These are phyloP conservation scores for Silene coronaria DNA, from an alignment of 179 eudicot species.

Conservation along the genomic window DNA sequence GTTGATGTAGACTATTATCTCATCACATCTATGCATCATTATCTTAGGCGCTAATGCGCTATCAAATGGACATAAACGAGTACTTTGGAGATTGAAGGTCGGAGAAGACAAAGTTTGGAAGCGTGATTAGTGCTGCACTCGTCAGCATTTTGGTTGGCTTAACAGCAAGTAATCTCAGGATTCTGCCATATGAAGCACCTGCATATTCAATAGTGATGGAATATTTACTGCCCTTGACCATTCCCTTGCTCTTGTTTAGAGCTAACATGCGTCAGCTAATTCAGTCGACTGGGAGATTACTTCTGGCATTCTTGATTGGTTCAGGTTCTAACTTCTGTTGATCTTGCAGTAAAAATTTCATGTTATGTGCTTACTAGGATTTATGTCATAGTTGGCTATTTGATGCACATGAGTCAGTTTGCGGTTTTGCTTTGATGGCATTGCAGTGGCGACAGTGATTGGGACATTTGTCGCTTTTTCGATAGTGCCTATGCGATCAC, in stretches of 20 bases:
- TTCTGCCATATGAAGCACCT: slow-evolving; percentile 61
- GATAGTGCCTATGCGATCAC: slow-evolving; percentile 73
- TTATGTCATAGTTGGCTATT: background rate
- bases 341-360: background rate
- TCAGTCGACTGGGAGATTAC: slow-evolving; percentile 48
- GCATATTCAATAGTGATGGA: slow-evolving; percentile 52
- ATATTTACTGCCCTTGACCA: slow-evolving; percentile 54
- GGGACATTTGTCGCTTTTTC: slow-evolving; percentile 67
- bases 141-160: slow-evolving; percentile 74
- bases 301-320: slow-evolving; percentile 66
- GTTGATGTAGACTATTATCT: background rate
- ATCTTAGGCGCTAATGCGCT: slow-evolving; percentile 5
- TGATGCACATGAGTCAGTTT: background rate
- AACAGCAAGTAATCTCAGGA: slow-evolving; percentile 67
- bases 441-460: slow-evolving; percentile 51
- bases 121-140: slow-evolving; percentile 69
- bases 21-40: background rate
- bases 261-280: slow-evolving; percentile 54
- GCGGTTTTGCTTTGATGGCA: background rate
- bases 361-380: too few species aligned
- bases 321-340: slow-evolving; percentile 40
- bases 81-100: slow-evolving; percentile 53
- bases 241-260: slow-evolving; percentile 72
- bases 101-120: slow-evolving; percentile 69
- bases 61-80: slow-evolving; percentile 19